Base-by-base conservation (phyloP, 495 filamentous ascomycete species). In the Tuber microsphaerosporum region DNA sequence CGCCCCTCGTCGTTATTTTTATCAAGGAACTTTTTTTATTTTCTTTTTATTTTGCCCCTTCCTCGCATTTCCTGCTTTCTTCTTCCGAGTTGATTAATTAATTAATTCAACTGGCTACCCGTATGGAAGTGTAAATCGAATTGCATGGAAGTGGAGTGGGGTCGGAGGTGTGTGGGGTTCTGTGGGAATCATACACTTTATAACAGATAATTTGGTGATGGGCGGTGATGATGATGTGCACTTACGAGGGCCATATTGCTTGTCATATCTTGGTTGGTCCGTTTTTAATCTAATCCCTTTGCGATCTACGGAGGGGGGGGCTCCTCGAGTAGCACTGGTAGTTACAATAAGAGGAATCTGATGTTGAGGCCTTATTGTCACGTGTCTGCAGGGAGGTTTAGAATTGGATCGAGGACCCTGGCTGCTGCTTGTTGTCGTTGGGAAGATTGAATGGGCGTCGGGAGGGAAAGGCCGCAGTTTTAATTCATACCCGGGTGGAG, bases 341-440 rank as follows among this genome's bases (percentile, higher is more conserved):
- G 14, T 65, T 19, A 37, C 34, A 2, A 2, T 37, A 1, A 65
- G 26, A 34, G 12, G 26, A 34, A 34, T 65, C 56, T 65, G 56
- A 34, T 34, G 56, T 65, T 65, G 56, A 65, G 56, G 56, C 56
- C 56, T 65, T 65, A 65, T 65, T 65, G 5, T 65, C 56, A 65
- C 56, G 56, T 65, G 26, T 65, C 56, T 5, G 56, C 14, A 34
- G 56, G 26, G 34, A 2, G 26, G 26, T 65, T 65, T 65, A 8
- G 56, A 65, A 65, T 65, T 34, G 26, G 56, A 17, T 65, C 14
- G 56, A 19, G 51, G n/a, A n/a, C 0, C n/a, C 51, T 31, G 10
- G 51, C n/a, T 61, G n/a, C n/a, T 61, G 10, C 56, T 31, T 10
- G 56, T 26, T 34, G 56, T 34, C 34, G 12, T 16, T 31, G 56